These are phyloP conservation scores for Cladosporium oxysporum DNA, from an alignment of 2,329 filamentous ascomycete genomes.

Conservation along the genomic window DNA sequence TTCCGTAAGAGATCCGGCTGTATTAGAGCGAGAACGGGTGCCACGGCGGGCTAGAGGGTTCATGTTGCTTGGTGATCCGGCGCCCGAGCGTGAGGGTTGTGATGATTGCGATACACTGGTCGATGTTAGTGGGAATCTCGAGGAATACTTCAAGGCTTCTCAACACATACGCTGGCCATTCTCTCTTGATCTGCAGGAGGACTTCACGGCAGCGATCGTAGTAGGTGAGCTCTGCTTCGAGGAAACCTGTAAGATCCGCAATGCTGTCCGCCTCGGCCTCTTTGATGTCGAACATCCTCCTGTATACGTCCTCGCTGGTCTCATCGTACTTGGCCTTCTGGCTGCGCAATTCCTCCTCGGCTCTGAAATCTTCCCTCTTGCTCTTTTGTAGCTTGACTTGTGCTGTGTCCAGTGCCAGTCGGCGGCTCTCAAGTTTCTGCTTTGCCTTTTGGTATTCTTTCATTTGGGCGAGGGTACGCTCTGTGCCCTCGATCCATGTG, in stretches of 20 bases:
- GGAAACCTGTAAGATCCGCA: constrained; percentile 73
- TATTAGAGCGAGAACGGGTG: constrained; percentile 62
- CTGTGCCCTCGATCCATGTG: constrained; percentile 88
- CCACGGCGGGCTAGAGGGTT: constrained; percentile 42
- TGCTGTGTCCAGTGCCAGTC: constrained; percentile 87
- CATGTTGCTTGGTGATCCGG: constrained; percentile 30
- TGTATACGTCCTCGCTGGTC: constrained; percentile 84
- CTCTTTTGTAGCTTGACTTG: constrained; percentile 88
- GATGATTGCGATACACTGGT: constrained; percentile 17
- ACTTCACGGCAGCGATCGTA: constrained; percentile 89
- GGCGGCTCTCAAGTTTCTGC: constrained; percentile 89
- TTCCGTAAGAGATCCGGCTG: constrained; percentile 63
- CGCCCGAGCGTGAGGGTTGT: constrained; percentile 29
- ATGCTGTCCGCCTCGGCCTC: constrained; percentile 85
- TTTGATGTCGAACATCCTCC: constrained; percentile 95
- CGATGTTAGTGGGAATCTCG: not conserved
- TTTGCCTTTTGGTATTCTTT: constrained; percentile 92
- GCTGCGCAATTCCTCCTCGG: constrained; percentile 87
- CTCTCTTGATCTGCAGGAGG: constrained; percentile 66
- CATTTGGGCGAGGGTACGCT: constrained; percentile 88
- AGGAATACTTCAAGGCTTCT: not conserved
- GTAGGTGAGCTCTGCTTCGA: constrained; percentile 87
- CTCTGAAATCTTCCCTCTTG: constrained; percentile 88
- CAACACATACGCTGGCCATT: constrained; percentile 65
- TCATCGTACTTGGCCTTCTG: constrained; percentile 97